Conservation (phyloP, 129 eudicot genomes). For the Tanacetum coccineum region DNA sequence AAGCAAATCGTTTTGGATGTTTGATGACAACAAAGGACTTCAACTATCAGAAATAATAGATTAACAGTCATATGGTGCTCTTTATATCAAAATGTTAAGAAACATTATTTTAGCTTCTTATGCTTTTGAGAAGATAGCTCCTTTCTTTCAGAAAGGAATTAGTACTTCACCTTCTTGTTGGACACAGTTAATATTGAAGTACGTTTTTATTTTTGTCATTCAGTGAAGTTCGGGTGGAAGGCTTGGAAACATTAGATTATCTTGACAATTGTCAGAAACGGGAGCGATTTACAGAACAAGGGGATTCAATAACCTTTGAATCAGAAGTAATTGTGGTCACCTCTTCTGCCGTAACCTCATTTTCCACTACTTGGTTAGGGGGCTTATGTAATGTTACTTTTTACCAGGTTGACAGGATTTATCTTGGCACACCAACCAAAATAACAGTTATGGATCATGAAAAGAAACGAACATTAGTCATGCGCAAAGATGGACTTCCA, state of each 20-base stretch:
- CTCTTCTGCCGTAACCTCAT: background rate
- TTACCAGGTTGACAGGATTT: constrained; percentile 76
- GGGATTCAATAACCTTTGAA: constrained; percentile 80
- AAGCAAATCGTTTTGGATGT: no score
- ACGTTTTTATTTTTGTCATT: constrained; percentile 17
- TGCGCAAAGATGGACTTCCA: constrained; percentile 87
- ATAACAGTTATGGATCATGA: constrained; percentile 81
- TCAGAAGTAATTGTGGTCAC: constrained; percentile 57
- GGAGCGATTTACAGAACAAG: constrained; percentile 79
- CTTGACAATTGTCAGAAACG: constrained; percentile 67
- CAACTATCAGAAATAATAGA: background rate
- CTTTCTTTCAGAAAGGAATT: background rate
- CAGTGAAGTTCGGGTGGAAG: constrained; percentile 96
- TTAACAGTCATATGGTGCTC: background rate
- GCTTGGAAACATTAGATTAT: constrained; percentile 91
- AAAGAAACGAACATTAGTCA: constrained; percentile 75
- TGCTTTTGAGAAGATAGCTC: background rate
- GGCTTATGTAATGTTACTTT: constrained; percentile 1
- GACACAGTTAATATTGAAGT: background rate
- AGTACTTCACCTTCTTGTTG: background rate
- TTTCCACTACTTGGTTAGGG: background rate
- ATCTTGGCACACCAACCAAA: constrained; percentile 88
- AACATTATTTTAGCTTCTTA: background rate
- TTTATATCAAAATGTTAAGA: background rate
- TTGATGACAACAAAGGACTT: no score